Percentiles rank a stretch among this genome's conserved stretches.
Conservation (phyloP, 2,329 filamentous ascomycete species). For the Colletotrichum truncatum region DNA sequence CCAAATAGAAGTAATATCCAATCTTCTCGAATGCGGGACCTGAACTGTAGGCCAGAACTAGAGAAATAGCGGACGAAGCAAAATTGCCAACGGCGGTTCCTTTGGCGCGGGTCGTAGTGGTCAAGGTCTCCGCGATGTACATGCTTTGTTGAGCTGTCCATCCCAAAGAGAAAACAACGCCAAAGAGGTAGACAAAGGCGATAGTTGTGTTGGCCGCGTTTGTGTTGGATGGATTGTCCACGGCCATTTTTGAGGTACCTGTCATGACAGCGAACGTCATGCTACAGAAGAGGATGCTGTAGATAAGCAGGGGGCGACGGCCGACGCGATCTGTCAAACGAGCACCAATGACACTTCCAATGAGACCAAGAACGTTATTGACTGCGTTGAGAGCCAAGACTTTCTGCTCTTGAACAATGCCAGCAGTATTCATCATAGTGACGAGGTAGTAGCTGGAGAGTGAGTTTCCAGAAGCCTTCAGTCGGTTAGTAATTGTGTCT, state of each 20-base stretch:
- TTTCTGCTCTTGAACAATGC: conserved; percentile 58
- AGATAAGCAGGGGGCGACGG: conserved; percentile 63
- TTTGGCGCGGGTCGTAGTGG: conserved; percentile 55
- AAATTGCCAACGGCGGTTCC: conserved; percentile 55
- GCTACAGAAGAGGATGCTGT: conserved; percentile 54
- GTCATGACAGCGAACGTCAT: conserved; percentile 59
- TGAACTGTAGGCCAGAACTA: conserved; percentile 54
- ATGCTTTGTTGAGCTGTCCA: conserved; percentile 61
- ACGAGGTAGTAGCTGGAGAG: conserved; percentile 64
- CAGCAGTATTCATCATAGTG: conserved; percentile 57
- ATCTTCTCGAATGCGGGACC: conserved; percentile 54
- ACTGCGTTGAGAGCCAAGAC: conserved; percentile 61
- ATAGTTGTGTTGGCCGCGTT: conserved; percentile 55
- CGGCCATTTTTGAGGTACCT: conserved; percentile 54
- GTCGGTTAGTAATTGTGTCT: not conserved
- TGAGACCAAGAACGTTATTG: conserved; percentile 62
- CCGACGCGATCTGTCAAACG: conserved; percentile 64
- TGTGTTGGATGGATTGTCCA: conserved; percentile 45
- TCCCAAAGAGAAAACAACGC: conserved; percentile 59
- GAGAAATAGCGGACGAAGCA: conserved; percentile 46
- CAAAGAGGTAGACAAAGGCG: conserved; percentile 63
- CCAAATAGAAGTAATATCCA: conserved; percentile 54
- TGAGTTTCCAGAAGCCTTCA: conserved; percentile 49
- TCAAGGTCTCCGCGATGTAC: conserved; percentile 58
- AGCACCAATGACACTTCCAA: conserved; percentile 62